These are phyloP conservation scores for Melanogaster broomeanus DNA, from an alignment of 768 basidiomycete genomes.

Conservation along the genomic window DNA sequence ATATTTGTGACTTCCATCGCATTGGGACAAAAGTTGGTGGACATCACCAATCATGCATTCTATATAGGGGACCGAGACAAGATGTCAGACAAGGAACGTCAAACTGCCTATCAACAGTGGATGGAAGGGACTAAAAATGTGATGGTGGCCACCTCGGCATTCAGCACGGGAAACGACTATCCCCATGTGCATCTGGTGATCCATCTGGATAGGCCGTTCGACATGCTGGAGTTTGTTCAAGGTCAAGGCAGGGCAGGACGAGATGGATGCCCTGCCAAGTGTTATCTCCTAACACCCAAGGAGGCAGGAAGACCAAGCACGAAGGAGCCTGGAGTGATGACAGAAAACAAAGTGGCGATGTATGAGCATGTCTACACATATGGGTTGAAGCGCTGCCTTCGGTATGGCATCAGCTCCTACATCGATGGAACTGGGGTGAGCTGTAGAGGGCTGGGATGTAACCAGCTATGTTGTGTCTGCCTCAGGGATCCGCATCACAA, in stretches of 20 bases:
- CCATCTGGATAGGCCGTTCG: constrained; percentile 19
- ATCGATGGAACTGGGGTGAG: neutral
- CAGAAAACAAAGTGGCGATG: neutral
- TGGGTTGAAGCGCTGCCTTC: constrained; percentile 4
- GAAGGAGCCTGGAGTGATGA: neutral
- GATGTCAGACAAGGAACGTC: neutral
- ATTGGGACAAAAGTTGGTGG: neutral
- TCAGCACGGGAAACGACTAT: constrained; percentile 31
- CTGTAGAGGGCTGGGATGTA: neutral
- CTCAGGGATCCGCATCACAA: neutral
- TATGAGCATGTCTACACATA: neutral
- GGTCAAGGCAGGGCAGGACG: constrained; percentile 20
- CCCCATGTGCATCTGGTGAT: constrained; percentile 15
- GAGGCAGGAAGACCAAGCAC: neutral
- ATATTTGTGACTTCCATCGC: constrained; percentile 9
- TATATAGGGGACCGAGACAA: constrained; percentile 14
- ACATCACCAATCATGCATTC: neutral
- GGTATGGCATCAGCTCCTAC: neutral
- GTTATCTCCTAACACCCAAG: neutral
- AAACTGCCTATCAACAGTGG: constrained; percentile 8
- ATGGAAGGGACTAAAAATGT: neutral
- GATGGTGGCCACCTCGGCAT: too few relatives aligned
- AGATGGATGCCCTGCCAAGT: constrained; percentile 1
- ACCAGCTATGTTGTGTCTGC: neutral
- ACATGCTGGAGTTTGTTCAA: constrained; percentile 23